phyloP scores from a whole-genome alignment of 192 early-diverging fungal species.

The Dissophora globulifera region DNA sequence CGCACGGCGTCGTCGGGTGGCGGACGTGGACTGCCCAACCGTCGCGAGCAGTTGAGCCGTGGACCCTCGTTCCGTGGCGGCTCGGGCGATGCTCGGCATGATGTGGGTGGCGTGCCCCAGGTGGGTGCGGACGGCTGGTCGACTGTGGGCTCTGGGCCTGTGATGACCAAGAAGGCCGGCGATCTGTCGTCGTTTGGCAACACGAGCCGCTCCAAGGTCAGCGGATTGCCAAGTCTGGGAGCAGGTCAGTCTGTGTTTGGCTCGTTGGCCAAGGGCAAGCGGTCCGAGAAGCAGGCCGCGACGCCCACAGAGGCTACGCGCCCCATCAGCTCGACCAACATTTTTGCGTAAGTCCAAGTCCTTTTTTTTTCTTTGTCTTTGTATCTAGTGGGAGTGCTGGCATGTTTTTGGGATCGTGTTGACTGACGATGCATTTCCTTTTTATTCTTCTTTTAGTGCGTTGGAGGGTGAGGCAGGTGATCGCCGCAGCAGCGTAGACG shows the following conservation, averaged over 20 bases:
- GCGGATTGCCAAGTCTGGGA: slow-evolving; percentile 61
- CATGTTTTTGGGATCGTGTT: no score
- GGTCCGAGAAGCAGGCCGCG: slow-evolving; percentile 55
- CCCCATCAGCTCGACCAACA: slow-evolving; percentile 56
- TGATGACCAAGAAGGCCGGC: slow-evolving; percentile 66
- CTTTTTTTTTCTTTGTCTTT: no score
- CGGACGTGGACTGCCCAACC: slow-evolving; percentile 71
- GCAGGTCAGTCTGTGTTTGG: slow-evolving; percentile 59
- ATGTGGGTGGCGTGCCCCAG: slow-evolving; percentile 54
- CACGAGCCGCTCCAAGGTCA: slow-evolving; percentile 65
- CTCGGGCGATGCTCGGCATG: slow-evolving; percentile 49
- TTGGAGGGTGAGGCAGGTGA: slow-evolving; percentile 41
- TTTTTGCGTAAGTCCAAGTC: slow-evolving; percentile 56
- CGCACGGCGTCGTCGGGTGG: slow-evolving; percentile 71
- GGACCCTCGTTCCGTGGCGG: slow-evolving; percentile 66
- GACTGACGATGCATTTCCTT: slow-evolving; percentile 58
- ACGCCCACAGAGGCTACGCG: slow-evolving; percentile 53
- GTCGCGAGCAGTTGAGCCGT: slow-evolving; percentile 68
- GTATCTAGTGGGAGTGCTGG: no score
- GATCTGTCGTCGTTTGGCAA: slow-evolving; percentile 85
- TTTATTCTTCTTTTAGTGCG: slow-evolving; percentile 40
- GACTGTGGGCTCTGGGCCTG: slow-evolving; percentile 63
- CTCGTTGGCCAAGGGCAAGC: slow-evolving; percentile 60
- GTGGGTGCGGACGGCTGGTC: slow-evolving; percentile 77
- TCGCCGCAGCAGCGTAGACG: slow-evolving; percentile 39